Conservation (phyloP, 2,329 filamentous ascomycete genomes). For the Lecanicillium sp. region DNA sequence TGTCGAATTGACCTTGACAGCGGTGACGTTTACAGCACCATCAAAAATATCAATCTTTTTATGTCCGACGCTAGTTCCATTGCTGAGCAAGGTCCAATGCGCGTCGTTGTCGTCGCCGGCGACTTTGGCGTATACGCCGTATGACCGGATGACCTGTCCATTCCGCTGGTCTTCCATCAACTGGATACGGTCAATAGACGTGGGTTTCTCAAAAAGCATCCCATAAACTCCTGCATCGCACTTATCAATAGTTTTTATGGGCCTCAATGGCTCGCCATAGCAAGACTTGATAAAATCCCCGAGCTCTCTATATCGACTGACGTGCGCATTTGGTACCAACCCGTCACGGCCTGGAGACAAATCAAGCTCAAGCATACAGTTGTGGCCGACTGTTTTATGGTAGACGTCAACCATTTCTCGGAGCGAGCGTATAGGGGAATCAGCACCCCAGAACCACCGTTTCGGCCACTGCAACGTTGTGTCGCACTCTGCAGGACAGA, state of each 20-base stretch:
- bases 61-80: conserved; percentile 17
- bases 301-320: conserved; percentile 15
- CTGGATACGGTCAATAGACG: conserved; percentile 14
- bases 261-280: conserved; percentile 4
- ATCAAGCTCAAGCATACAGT: conserved; percentile 17
- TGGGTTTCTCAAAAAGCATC: conserved; percentile 11
- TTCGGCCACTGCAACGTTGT: conserved; percentile 15
- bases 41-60: conserved; percentile 17
- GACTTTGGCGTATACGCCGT: conserved; percentile 13
- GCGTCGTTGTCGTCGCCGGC: conserved; percentile 8
- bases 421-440: conserved; percentile 14
- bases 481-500: conserved; percentile 16
- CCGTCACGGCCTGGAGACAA: conserved; percentile 16
- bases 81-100: conserved; percentile 14
- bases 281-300: conserved; percentile 14
- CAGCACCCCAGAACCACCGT: conserved; percentile 17
- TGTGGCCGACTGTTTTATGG: conserved; percentile 16
- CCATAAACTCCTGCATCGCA: background rate
- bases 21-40: conserved; percentile 12
- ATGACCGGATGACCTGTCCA: conserved; percentile 17
- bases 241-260: conserved; percentile 1
- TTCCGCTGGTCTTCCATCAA: conserved; percentile 19
- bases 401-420: conserved; percentile 17
- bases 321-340: conserved; percentile 14
- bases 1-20: conserved; percentile 15